Percentiles rank a stretch among this genome's conserved stretches.
These are phyloP conservation scores for Ogataea siamensis DNA, from an alignment of 805 yeast species.

Conservation along the genomic window DNA sequence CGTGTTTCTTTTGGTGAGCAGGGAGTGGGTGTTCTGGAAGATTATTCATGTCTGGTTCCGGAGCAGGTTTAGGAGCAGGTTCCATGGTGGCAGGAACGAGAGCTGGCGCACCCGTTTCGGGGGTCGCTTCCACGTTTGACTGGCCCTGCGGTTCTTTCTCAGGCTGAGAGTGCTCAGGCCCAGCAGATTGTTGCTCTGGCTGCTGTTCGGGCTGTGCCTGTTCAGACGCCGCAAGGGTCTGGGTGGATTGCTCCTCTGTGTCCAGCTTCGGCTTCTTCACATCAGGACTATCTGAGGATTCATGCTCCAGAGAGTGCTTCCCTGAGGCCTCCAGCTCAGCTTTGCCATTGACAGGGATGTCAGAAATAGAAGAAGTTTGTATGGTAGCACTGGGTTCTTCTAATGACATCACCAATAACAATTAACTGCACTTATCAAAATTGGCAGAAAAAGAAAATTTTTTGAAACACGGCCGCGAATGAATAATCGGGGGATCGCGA, in stretches of 20 bases:
- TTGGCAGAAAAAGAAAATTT: slow-evolving; percentile 20
- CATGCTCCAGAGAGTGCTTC: slow-evolving; percentile 15
- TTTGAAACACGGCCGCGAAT: slow-evolving; percentile 11
- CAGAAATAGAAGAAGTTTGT: slow-evolving; percentile 16
- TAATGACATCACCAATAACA: slow-evolving; percentile 29
- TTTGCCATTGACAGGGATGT: slow-evolving; percentile 15
- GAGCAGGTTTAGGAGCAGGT: slow-evolving; percentile 76
- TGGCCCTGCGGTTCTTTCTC: too few relatives aligned
- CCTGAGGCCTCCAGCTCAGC: slow-evolving; percentile 10
- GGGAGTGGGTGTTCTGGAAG: slow-evolving; percentile 69
- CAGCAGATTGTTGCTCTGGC: too few relatives aligned
- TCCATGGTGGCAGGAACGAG: slow-evolving; percentile 32
- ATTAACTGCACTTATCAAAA: slow-evolving; percentile 12
- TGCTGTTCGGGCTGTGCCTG: not conserved
- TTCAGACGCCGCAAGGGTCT: too few relatives aligned
- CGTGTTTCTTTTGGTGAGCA: slow-evolving; percentile 79
- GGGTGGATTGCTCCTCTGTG: slow-evolving; percentile 3
- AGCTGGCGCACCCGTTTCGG: slow-evolving; percentile 24
- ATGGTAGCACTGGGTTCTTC: slow-evolving; percentile 24
- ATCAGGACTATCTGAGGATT: slow-evolving; percentile 10
- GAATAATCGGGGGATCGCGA: slow-evolving; percentile 25
- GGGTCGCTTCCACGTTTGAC: slow-evolving; percentile 7
- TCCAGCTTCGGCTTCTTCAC: slow-evolving; percentile 14
- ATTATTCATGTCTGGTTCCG: slow-evolving; percentile 70
- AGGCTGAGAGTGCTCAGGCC: too few relatives aligned